phyloP scores from a whole-genome alignment of 305 asterid species.

The Fraxinus floribunda region DNA sequence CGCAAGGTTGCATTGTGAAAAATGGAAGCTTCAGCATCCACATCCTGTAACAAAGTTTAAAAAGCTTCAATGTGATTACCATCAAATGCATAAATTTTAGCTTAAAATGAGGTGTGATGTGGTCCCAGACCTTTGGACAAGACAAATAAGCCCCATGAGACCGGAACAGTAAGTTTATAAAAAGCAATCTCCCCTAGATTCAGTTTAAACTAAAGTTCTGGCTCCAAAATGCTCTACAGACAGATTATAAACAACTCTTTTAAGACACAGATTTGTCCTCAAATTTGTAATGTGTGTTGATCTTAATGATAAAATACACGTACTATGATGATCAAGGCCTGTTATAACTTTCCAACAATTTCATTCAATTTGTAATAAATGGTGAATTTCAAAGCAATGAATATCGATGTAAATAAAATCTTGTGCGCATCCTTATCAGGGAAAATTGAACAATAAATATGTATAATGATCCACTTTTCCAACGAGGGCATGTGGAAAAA shows the following conservation, averaged over 20 bases:
- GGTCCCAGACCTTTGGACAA: background rate
- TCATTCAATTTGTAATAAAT: background rate
- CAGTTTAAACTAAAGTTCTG: background rate
- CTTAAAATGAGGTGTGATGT: background rate
- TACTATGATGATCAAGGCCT: background rate
- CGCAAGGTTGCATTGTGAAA: constrained; percentile 89
- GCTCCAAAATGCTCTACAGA: background rate
- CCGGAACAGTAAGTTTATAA: background rate
- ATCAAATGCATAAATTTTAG: constrained; percentile 17
- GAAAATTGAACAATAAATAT: background rate
- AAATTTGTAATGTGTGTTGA: background rate
- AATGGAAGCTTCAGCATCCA: constrained; percentile 88
- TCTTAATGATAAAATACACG: background rate
- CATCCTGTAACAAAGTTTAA: constrained; percentile 57
- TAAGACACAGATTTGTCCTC: background rate
- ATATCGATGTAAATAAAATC: background rate
- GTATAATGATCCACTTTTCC: background rate
- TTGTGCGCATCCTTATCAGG: background rate
- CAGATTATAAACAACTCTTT: background rate
- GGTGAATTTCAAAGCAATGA: background rate
- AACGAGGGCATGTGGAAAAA: background rate
- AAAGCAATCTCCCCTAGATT: background rate
- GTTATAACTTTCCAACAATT: background rate
- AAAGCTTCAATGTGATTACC: constrained; percentile 23
- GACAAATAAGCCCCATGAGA: background rate